Conservation (phyloP, 176 grass and related monocot genomes). For the Oryza brachyantha region DNA sequence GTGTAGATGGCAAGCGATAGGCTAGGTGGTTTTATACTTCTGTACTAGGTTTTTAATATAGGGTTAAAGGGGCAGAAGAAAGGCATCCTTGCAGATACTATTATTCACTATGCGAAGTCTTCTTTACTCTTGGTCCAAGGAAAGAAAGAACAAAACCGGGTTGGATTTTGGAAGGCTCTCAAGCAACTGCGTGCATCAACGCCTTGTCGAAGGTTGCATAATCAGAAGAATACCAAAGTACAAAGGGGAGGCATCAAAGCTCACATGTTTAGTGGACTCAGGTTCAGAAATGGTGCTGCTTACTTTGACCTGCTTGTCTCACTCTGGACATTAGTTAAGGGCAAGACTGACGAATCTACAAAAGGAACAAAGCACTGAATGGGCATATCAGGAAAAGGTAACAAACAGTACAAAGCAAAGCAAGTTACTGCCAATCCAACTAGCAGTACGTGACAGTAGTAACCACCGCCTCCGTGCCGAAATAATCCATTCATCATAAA, state of each 20-base stretch:
- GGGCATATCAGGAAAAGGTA: not conserved
- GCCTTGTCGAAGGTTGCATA: conserved; percentile 25
- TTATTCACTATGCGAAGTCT: conserved; percentile 34
- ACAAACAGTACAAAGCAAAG: not conserved
- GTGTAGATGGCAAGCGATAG: conserved; percentile 38
- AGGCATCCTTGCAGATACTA: conserved; percentile 59
- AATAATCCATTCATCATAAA: too few relatives aligned
- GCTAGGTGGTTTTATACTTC: conserved; percentile 45
- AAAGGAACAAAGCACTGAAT: not conserved
- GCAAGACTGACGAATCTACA: not conserved
- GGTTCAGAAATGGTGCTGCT: not conserved
- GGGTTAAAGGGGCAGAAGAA: conserved; percentile 42
- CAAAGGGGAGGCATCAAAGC: not conserved
- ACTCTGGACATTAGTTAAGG: not conserved
- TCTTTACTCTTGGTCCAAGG: conserved; percentile 69
- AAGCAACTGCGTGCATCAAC: conserved; percentile 27
- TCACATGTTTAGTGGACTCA: not conserved
- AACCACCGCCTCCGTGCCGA: too few relatives aligned
- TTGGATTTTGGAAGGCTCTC: conserved; percentile 29
- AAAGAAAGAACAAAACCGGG: conserved; percentile 60
- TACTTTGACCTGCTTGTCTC: not conserved
- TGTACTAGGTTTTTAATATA: not conserved
- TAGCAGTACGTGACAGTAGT: not conserved
- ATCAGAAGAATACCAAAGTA: too few relatives aligned
- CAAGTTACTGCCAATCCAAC: not conserved